Base-by-base conservation (phyloP, 306 rosid species). In the Sophora flavescens region DNA sequence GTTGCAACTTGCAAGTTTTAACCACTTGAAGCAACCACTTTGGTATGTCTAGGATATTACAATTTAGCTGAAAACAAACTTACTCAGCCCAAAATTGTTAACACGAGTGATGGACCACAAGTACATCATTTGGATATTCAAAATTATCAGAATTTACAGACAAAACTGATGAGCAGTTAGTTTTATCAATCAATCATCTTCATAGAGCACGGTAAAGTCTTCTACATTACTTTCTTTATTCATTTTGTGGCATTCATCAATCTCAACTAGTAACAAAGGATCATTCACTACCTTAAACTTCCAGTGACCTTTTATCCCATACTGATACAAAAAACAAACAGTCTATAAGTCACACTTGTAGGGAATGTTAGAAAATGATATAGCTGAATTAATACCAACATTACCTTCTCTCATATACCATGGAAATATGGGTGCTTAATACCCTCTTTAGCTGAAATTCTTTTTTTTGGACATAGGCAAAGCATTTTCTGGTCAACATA, bases 151-250 rank as follows among this genome's bases (percentile, higher is more conserved):
- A 62, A 78, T 68, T 56, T 68, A 62, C 71, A 68, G 48, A 53
- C 11, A 61, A 77, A 70, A 65, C 78, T 58, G 38, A 73, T 67
- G 70, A 61, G 50, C 35, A 56, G 72, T 63, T 62, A 22, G 56
- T 73, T 81, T 67, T 41, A 68, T 61, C 69, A 22, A 48, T 79
- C 32, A 30, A 1, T 30, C 85, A 35, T 88, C 96, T 63, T 80
- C 93, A 72, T 80, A 82, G 65, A 88, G 88, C 86, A 72, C 82
- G 0, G 96, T 90, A 79, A 87, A 87, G 75, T 94, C 97, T 88
- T 91, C 93, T 42, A 89, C 80, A 1, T 35, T 77, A 52, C 84
- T 86, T 68, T 84, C 82, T 64, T 78, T 83, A 45, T 52, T 76
- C 88, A n/a, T 73, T 70, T 66, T 67, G 42, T 90, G 89, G 87